Evolutionary conservation across 305 asterid genomes (phyloP), one percentile per base, ranked within the genome.

Genomic region (Stenogyne calaminthoides): DNA sequence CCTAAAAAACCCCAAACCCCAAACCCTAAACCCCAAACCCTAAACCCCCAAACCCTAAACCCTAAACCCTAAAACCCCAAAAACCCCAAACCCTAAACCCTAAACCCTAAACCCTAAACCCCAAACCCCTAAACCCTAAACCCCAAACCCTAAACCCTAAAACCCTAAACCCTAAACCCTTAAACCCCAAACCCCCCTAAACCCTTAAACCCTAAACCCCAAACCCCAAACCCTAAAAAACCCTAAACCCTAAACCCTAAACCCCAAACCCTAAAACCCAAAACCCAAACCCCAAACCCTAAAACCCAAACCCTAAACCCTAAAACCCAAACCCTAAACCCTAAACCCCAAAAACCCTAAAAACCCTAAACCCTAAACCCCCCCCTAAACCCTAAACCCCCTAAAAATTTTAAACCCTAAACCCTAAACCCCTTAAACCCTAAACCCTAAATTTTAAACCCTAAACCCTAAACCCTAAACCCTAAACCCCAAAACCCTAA

Each of bases 181-280:
- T n/a, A n/a, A n/a, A n/a, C n/a, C n/a, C n/a, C n/a, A n/a, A n/a
- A n/a, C n/a, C n/a, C n/a, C n/a, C n/a, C n/a, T n/a, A n/a, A n/a
- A n/a, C n/a, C n/a, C n/a, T n/a, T n/a, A n/a, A n/a, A n/a, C n/a
- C n/a, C n/a, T n/a, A n/a, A n/a, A n/a, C n/a, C n/a, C n/a, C n/a
- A n/a, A n/a, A n/a, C n/a, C n/a, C n/a, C n/a, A n/a, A n/a, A n/a
- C n/a, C n/a, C n/a, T n/a, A n/a, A n/a, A n/a, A n/a, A n/a, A n/a
- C n/a, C 15, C 34, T 29, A 29, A 29, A 47, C 54, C 52, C 16
- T 46, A 46, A 46, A 46, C 52, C 52, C 52, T 16, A 9, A 72
- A 61, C 69, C 76, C 69, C 27, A 57, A 70, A 58, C 67, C 75
- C 75, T 40, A 36, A 70, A 56, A 51, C 67, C 67, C n/a, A 19